Base-by-base conservation (phyloP, 2,329 filamentous ascomycete species). In the Triangularia verruculosa region DNA sequence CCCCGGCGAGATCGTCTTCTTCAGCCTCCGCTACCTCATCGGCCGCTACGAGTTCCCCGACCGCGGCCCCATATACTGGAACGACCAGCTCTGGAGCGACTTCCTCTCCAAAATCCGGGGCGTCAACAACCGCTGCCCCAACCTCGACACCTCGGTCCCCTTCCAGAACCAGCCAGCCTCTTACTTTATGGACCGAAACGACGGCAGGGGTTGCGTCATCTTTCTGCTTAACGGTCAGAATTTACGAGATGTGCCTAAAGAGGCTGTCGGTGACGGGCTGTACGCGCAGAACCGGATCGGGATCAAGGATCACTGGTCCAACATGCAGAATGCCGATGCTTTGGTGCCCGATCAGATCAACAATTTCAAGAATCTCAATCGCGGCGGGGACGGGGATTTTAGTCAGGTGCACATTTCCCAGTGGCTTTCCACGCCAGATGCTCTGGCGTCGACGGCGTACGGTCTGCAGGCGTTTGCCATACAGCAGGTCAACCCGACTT, bases 1-100 rank as follows among this genome's bases (percentile, higher is more conserved):
- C 66, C 78, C 73, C 1, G 75, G 74, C 11, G 80, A 83, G 65
- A 72, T 82, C 58, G 72, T 83, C 59, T 78, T 83, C 62, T 74
- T 82, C 59, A 75, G 78, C 32, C 70, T 83, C n/a, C 76, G 76
- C 15, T 80, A 82, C 53, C 68, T 75, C 28, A 67, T 74, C 53
- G 78, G 77, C 3, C 70, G 80, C 13, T 76, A 80, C 65, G 77
- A 78, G 17, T 24, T 62, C 30, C 64, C 65, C 6, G 61, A 63
- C 65, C 58, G 59, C 59, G 67, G 67, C 4, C 74, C 74, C 51
- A 73, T 73, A 58, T 69, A 76, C 61, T 78, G 81, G 61, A 72
- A 70, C 7, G 68, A 76, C 17, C 68, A 70, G 22, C 76, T 81
- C 27, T 78, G 77, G 72, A 74, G 77, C 67, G 69, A 73, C n/a